Conservation (phyloP, 2,329 filamentous ascomycete species). For the Stachybotrys echinatus region DNA sequence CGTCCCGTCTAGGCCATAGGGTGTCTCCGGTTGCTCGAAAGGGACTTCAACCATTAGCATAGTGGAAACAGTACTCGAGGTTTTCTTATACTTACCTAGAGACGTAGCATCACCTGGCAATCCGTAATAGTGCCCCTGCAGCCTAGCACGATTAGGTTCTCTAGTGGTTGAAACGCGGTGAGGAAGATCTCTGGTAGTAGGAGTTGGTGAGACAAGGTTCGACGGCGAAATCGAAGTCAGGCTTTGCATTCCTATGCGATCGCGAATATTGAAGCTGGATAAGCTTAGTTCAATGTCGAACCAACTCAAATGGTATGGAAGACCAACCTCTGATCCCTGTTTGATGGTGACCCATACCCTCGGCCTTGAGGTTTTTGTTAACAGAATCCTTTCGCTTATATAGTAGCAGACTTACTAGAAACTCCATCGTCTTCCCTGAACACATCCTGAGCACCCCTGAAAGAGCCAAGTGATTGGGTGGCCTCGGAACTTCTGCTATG, state of each 20-base stretch:
- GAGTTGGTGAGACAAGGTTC: constrained; percentile 31
- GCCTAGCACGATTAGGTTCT: constrained; percentile 13
- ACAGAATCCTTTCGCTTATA: not conserved
- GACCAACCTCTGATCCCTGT: constrained; percentile 17
- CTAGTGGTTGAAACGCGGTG: constrained; percentile 15
- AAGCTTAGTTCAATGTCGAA: constrained; percentile 4
- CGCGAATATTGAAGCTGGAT: constrained; percentile 24
- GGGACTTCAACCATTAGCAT: constrained; percentile 15
- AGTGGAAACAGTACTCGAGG: not conserved
- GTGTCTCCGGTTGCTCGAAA: constrained; percentile 18
- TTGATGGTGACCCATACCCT: constrained; percentile 12
- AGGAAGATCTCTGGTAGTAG: constrained; percentile 19
- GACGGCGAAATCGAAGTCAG: constrained; percentile 32
- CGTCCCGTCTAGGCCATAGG: constrained; percentile 21
- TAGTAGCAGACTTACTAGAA: not conserved
- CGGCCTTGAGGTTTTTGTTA: constrained; percentile 19
- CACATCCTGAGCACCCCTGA: constrained; percentile 19
- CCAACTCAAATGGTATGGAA: not conserved
- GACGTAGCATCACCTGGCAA: constrained; percentile 1
- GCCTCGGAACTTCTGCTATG: constrained; percentile 6
- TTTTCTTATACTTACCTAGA: constrained; percentile 4
- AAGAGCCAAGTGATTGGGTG: constrained; percentile 10
- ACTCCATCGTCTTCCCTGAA: constrained; percentile 9
- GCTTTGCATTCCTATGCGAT: constrained; percentile 26
- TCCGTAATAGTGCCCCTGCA: constrained; percentile 8